A percentile compares a stretch with the other conserved stretches of the same genome.
These are phyloP conservation scores for Ruellia speciosa DNA, from an alignment of 305 asterid species.

Conservation along the genomic window DNA sequence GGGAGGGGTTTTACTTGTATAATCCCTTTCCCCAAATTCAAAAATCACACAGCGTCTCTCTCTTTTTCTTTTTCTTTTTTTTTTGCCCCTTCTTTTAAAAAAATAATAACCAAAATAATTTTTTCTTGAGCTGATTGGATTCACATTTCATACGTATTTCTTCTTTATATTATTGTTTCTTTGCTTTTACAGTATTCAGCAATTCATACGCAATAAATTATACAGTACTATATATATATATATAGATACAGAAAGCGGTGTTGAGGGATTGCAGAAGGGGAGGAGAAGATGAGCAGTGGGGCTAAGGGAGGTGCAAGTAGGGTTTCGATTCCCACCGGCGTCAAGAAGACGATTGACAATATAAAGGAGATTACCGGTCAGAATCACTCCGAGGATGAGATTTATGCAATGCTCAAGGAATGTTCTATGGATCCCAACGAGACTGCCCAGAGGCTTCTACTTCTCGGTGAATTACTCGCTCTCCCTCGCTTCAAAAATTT, in stretches of 20 bases:
- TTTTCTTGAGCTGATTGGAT: no score
- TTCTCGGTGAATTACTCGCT: slow-evolving; percentile 34
- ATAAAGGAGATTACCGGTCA: slow-evolving; percentile 56
- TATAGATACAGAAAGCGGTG: not conserved
- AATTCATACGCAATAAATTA: no score
- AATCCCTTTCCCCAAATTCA: no score
- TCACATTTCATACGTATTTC: no score
- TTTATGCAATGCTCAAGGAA: slow-evolving; percentile 62
- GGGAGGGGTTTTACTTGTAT: no score
- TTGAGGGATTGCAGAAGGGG: slow-evolving; percentile 15
- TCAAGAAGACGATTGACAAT: slow-evolving; percentile 50
- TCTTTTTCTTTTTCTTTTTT: no score
- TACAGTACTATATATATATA: no score
- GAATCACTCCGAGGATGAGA: slow-evolving; percentile 60
- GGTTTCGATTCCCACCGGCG: slow-evolving; percentile 51
- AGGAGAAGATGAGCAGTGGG: slow-evolving; percentile 26
- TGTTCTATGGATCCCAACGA: slow-evolving; percentile 83
- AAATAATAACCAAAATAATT: no score
- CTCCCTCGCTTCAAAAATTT: not conserved
- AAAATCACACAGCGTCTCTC: no score
- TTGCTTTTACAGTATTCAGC: no score
- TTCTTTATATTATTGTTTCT: no score
- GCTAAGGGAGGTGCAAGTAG: slow-evolving; percentile 33
- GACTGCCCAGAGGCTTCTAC: slow-evolving; percentile 55
- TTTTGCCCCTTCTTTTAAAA: no score